phyloP scores from a whole-genome alignment of 192 early-diverging fungal genomes.

The Coemansia pectinata region DNA sequence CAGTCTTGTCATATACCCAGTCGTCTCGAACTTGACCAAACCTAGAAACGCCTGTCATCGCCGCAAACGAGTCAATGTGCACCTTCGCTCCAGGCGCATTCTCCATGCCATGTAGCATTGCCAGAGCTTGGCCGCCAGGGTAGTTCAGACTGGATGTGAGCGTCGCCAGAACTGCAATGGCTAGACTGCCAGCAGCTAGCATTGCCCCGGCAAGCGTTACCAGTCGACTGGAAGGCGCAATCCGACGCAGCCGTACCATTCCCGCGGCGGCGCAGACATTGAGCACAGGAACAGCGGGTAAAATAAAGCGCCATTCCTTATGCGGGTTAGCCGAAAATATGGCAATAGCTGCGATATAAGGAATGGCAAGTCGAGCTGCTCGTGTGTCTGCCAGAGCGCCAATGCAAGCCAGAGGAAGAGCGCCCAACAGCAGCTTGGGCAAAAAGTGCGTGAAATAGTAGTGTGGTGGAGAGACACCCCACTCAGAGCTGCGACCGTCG shows the following conservation, averaged over 20 bases:
- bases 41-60: conserved; percentile 82
- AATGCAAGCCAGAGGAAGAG: conserved; percentile 64
- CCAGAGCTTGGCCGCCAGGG: conserved; percentile 82
- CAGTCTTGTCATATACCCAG: conserved; percentile 74
- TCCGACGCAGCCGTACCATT: conserved; percentile 22
- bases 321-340: conserved; percentile 79
- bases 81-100: conserved; percentile 23
- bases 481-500: conserved; percentile 48
- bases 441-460: conserved; percentile 73
- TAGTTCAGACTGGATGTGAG: conserved; percentile 79
- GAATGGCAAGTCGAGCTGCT: conserved; percentile 57
- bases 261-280: conserved; percentile 69
- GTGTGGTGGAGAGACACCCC: conserved; percentile 63
- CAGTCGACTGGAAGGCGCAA: conserved; percentile 22
- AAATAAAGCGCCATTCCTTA: conserved; percentile 96
- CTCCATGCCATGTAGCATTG: conserved; percentile 60
- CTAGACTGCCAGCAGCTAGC: conserved; percentile 5
- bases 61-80: conserved; percentile 75
- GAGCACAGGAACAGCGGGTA: conserved; percentile 81
- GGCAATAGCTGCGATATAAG: conserved; percentile 60
- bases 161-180: conserved; percentile 30
- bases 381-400: conserved; percentile 55
- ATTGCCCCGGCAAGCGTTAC: background rate
- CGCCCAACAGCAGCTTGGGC: conserved; percentile 71
- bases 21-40: conserved; percentile 63